Evolutionary conservation across 202 grass and related monocot genomes (phyloP).

Genomic region (Tripidium arundinaceum): DNA sequence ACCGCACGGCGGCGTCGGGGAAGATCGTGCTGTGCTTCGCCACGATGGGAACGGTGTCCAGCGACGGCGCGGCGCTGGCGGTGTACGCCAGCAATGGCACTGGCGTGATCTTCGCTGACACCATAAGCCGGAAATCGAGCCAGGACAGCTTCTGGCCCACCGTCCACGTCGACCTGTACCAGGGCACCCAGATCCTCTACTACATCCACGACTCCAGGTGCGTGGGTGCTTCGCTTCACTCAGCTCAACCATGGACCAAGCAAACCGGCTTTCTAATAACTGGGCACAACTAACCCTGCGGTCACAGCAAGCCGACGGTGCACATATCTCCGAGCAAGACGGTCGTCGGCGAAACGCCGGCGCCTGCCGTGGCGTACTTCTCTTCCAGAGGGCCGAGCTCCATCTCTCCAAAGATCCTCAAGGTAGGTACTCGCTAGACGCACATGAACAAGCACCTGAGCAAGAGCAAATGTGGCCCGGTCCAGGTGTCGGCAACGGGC

Average conservation of each 20-base stretch:
- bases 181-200: constrained; percentile 72
- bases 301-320: constrained; percentile 19
- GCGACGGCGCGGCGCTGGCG: constrained; percentile 51
- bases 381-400: constrained; percentile 74
- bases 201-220: constrained; percentile 63
- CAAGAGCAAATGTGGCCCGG: not conserved
- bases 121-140: constrained; percentile 32
- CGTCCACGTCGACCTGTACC: constrained; percentile 67
- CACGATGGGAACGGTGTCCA: constrained; percentile 47
- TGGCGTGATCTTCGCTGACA: constrained; percentile 80
- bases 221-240: not conserved
- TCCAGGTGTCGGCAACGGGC: not conserved
- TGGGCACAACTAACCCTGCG: not conserved
- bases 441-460: not conserved
- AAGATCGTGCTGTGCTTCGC: constrained; percentile 80
- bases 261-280: not conserved
- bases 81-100: constrained; percentile 47
- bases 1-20: constrained; percentile 32
- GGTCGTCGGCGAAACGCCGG: constrained; percentile 38
- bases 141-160: constrained; percentile 75
- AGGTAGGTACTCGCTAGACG: constrained; percentile 26
- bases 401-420: constrained; percentile 60
- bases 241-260: not conserved
- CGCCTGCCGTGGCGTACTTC: constrained; percentile 60
- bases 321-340: constrained; percentile 46